Conservation (phyloP, 169 alveolate genomes). For the Neospora caninum region DNA sequence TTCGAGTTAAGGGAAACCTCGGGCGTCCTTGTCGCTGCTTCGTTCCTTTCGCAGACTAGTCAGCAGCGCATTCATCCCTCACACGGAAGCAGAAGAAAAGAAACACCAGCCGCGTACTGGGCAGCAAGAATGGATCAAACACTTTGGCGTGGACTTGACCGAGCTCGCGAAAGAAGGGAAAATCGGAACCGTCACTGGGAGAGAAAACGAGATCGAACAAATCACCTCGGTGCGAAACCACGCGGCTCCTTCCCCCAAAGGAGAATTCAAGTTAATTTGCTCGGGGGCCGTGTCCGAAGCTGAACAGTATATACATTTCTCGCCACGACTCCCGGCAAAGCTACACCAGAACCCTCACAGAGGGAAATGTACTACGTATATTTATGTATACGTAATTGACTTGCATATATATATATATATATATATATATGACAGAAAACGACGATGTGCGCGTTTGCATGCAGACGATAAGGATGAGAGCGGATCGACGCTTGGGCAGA, state of each 20-base stretch:
- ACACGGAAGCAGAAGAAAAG: neutral
- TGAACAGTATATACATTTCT: no score
- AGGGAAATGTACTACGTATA: neutral
- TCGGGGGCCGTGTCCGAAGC: no score
- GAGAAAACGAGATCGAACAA: constrained; percentile 22
- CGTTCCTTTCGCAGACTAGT: neutral
- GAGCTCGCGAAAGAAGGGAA: neutral
- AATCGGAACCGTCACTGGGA: neutral
- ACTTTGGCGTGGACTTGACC: constrained; percentile 1
- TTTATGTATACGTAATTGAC: neutral
- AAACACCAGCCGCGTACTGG: neutral
- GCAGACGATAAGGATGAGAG: no score
- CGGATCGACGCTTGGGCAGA: no score
- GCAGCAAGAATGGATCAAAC: neutral
- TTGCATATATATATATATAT: neutral
- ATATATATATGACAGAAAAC: neutral
- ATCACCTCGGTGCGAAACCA: neutral
- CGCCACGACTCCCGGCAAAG: no score
- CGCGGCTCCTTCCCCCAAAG: neutral
- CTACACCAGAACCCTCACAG: neutral
- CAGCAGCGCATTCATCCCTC: neutral
- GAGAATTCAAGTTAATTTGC: no score
- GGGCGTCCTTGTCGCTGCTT: no score
- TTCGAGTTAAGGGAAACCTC: no score
- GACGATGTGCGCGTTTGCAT: no score